phyloP scores from a whole-genome alignment of 2,329 filamentous ascomycete species.

The Alternaria incomplexa region DNA sequence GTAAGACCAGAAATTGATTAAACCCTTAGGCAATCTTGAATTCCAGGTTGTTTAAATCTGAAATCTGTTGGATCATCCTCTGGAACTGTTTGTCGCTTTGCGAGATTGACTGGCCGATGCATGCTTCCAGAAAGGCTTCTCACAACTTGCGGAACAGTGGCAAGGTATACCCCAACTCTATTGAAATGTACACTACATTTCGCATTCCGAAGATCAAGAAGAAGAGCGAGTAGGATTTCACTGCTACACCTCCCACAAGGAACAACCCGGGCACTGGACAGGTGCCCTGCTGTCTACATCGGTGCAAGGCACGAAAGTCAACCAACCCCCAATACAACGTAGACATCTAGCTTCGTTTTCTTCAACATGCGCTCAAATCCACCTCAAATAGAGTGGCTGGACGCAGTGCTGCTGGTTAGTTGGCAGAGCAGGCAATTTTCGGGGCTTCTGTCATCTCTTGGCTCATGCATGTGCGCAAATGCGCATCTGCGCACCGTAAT shows the following conservation, averaged over 20 bases:
- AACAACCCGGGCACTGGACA: background rate
- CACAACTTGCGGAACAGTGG: background rate
- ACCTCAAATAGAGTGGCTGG: background rate
- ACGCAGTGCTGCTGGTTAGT: background rate
- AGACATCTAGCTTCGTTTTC: background rate
- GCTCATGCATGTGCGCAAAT: constrained; percentile 5
- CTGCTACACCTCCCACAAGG: background rate
- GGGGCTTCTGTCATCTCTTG: background rate
- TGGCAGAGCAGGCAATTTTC: background rate
- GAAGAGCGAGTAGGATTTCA: background rate
- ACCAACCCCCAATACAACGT: background rate
- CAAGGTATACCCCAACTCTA: background rate
- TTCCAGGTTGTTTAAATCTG: too few relatives aligned
- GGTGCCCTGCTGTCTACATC: background rate
- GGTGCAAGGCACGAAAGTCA: background rate
- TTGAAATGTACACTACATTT: background rate
- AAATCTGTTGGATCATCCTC: too few relatives aligned
- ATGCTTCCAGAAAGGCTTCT: background rate
- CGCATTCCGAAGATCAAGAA: background rate
- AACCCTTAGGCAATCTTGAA: background rate
- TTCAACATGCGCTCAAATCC: background rate
- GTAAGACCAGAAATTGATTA: background rate
- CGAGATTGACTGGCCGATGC: background rate
- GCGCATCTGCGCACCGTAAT: constrained; percentile 17
- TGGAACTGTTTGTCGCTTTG: background rate